Evolutionary conservation across 2,329 filamentous ascomycete species (phyloP), one percentile per base, ranked within the genome.

Genomic region (Penicillium glabrum): DNA sequence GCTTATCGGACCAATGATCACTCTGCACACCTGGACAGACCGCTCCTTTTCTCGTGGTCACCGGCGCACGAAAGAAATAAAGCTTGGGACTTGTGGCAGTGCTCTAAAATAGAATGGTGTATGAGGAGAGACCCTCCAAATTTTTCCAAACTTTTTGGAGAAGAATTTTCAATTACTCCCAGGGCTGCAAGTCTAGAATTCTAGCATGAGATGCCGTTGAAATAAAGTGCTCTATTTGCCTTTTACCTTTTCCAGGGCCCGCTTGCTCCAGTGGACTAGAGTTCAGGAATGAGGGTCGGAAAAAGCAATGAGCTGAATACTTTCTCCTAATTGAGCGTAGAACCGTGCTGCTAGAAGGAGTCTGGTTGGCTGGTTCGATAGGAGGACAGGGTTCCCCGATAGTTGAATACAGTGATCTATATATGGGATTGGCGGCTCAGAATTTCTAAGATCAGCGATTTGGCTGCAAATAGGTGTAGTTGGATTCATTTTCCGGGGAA

Each of bases 171-270:
- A 8, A 16, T 37, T 37, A 16, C 6, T 39, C 3, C 35, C n/a
- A 19, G 31, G 31, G 31, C 31, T 19, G 35, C n/a, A 19, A 39
- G 9, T 2, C 5, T 16, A 11, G 24, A 23, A 41, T 52, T 14
- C 9, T 27, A 21, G 23, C 10, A 21, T 46, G 21, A 29, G 19
- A 33, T 46, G 59, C 19, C 9, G 63, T 65, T 47, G 48, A 59
- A 64, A 58, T 66, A 64, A 59, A 59, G 57, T 63, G 35, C 6
- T 53, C n/a, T 51, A 11, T 44, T 61, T 58, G 35, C 53, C 35
- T 61, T 61, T 58, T 39, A 31, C 49, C 16, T 39, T 39, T 39
- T 39, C n/a, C 35, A 50, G 31, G 53, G 53, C 51, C 55, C 55
- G 54, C 60, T 54, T 41, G 45, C 31, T 49, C 16, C 31, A 31